phyloP scores from a whole-genome alignment of 352 stramenopile genomes.

The Globisporangium radiosum region DNA sequence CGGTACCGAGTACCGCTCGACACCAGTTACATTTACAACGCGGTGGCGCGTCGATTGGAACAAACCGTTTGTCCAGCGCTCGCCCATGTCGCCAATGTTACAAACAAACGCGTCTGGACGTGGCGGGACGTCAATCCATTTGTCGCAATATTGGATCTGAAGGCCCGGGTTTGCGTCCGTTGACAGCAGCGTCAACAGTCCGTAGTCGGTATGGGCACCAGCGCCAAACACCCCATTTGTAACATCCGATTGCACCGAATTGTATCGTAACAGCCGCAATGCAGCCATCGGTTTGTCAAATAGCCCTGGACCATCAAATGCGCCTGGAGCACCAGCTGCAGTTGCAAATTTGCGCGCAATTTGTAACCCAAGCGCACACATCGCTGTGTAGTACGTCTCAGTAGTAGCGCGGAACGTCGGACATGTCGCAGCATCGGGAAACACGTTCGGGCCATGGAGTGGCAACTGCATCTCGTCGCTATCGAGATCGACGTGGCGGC shows the following conservation, averaged over 20 bases:
- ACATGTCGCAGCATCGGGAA: slow-evolving; percentile 32
- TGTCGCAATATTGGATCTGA: slow-evolving; percentile 44
- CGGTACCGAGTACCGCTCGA: slow-evolving; percentile 68
- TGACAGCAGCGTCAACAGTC: slow-evolving; percentile 59
- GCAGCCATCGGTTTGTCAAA: slow-evolving; percentile 80
- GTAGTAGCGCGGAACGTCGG: slow-evolving; percentile 44
- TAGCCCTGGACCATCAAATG: slow-evolving; percentile 42
- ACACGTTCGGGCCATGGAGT: slow-evolving; percentile 61
- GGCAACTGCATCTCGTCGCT: slow-evolving; percentile 55
- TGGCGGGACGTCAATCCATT: slow-evolving; percentile 61
- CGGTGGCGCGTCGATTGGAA: slow-evolving; percentile 65
- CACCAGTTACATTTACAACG: slow-evolving; percentile 49
- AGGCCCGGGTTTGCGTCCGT: slow-evolving; percentile 51
- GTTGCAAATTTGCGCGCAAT: slow-evolving; percentile 55
- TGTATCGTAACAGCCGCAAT: slow-evolving; percentile 74
- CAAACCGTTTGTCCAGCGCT: slow-evolving; percentile 65
- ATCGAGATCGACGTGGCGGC: slow-evolving; percentile 42
- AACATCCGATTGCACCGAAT: slow-evolving; percentile 53
- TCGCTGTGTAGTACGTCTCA: slow-evolving; percentile 40
- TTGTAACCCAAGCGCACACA: slow-evolving; percentile 40
- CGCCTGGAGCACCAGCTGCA: slow-evolving; percentile 36
- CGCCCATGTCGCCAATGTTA: slow-evolving; percentile 71
- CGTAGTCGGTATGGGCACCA: slow-evolving; percentile 74
- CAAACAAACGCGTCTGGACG: slow-evolving; percentile 52
- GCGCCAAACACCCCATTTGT: slow-evolving; percentile 57